Conservation (phyloP, 108 stramenopile genomes). For the Nannochloropsis gaditana region DNA sequence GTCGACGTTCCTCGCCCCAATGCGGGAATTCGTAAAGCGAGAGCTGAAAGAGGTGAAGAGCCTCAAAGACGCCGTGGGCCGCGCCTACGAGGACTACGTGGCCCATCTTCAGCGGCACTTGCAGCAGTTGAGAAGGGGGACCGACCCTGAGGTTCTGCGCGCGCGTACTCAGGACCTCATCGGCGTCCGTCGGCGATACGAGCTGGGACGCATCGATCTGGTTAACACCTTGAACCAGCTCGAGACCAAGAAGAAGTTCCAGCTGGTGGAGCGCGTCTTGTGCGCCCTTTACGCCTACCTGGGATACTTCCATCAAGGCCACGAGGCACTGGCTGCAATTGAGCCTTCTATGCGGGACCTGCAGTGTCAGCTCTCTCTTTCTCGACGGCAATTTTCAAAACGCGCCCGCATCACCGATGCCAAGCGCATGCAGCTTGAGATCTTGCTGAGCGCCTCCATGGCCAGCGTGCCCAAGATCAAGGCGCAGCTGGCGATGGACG, state of each 20-base stretch:
- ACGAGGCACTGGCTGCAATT: conserved; percentile 39
- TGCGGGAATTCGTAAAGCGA: conserved; percentile 54
- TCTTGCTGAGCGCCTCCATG: conserved; percentile 15
- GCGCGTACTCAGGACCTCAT: conserved; percentile 35
- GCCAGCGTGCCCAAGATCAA: neutral
- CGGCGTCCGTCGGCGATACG: conserved; percentile 33
- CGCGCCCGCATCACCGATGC: conserved; percentile 31
- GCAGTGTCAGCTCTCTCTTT: conserved; percentile 18
- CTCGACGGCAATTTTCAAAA: conserved; percentile 28
- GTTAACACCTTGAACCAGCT: conserved; percentile 52
- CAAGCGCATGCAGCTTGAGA: conserved; percentile 32
- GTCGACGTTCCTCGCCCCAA: conserved; percentile 50
- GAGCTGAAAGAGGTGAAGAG: conserved; percentile 39
- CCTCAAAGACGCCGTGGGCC: conserved; percentile 45
- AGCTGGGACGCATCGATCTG: conserved; percentile 51
- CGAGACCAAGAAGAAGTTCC: conserved; percentile 57
- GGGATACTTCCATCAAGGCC: conserved; percentile 49
- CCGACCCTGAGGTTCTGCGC: conserved; percentile 24
- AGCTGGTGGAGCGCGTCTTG: conserved; percentile 49
- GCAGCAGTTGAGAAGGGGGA: conserved; percentile 43
- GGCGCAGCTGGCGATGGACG: conserved; percentile 23
- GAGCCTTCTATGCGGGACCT: conserved; percentile 48
- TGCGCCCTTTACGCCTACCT: conserved; percentile 51
- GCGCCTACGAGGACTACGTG: conserved; percentile 48
- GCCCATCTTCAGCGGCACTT: conserved; percentile 31